phyloP scores from a whole-genome alignment of 1,284 basidiomycete genomes.

The Ustilago shanxiensis region DNA sequence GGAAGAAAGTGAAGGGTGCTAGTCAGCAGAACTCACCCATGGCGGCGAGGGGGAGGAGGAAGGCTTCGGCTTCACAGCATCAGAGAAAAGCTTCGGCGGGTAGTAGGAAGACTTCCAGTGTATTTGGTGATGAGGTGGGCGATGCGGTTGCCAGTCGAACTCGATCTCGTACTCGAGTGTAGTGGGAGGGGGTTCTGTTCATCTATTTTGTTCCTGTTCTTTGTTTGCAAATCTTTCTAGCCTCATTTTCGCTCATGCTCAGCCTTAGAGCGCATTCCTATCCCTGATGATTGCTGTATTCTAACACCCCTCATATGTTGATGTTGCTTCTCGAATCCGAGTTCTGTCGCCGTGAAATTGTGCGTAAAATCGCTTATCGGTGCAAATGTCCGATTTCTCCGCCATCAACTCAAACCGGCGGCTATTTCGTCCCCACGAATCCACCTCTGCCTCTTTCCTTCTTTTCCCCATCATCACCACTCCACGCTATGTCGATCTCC shows the following conservation, averaged over 20 bases:
- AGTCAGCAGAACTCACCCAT: neutral
- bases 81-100: slow-evolving; percentile 29
- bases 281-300: too few relatives aligned
- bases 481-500: neutral
- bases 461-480: too few relatives aligned
- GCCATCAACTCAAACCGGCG: too few relatives aligned
- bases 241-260: too few relatives aligned
- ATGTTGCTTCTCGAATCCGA: too few relatives aligned
- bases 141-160: slow-evolving; percentile 42
- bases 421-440: too few relatives aligned
- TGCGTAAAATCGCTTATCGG: too few relatives aligned
- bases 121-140: slow-evolving; percentile 5
- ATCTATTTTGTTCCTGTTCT: neutral
- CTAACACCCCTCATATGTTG: too few relatives aligned
- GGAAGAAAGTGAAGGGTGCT: neutral
- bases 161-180: slow-evolving; percentile 36
- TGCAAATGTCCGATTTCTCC: too few relatives aligned
- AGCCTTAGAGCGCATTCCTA: too few relatives aligned
- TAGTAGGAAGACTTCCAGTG: slow-evolving; percentile 27
- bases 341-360: too few relatives aligned
- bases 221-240: neutral
- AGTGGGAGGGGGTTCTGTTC: neutral
- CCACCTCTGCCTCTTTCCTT: too few relatives aligned
- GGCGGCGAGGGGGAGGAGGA: slow-evolving; percentile 6
- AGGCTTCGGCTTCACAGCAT: slow-evolving; percentile 24